phyloP scores from a whole-genome alignment of 2,329 filamentous ascomycete species.

The Colletotrichum tofieldiae region DNA sequence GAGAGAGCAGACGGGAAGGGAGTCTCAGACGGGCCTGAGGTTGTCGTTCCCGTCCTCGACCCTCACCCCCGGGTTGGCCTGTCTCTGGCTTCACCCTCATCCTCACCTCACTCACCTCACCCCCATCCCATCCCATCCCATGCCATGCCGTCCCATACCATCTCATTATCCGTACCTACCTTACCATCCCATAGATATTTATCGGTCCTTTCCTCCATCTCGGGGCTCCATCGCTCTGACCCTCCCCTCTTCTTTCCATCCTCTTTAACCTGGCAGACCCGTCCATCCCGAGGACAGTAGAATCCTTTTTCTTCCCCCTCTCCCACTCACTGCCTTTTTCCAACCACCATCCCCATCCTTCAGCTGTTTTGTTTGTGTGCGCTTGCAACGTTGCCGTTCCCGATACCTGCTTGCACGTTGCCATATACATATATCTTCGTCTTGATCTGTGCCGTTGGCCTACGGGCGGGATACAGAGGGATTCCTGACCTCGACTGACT shows the following conservation, averaged over 20 bases:
- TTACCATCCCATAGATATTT: slow-evolving; percentile 33
- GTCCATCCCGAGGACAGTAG: slow-evolving; percentile 17
- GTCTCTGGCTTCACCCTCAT: not conserved
- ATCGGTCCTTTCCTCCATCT: slow-evolving; percentile 42
- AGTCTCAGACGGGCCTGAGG: slow-evolving; percentile 16
- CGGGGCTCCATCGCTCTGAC: slow-evolving; percentile 35
- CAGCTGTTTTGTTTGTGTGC: slow-evolving; percentile 2
- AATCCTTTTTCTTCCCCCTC: slow-evolving; percentile 18
- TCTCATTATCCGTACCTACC: slow-evolving; percentile 20
- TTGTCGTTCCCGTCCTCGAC: slow-evolving; percentile 10
- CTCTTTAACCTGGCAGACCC: slow-evolving; percentile 34
- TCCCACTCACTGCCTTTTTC: not conserved
- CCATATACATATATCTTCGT: not conserved
- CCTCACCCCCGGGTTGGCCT: slow-evolving; percentile 1
- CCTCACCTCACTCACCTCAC: slow-evolving; percentile 26
- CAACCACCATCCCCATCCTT: not conserved
- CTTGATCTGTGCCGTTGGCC: not conserved
- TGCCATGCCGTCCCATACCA: slow-evolving; percentile 16
- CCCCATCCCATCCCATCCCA: slow-evolving; percentile 17
- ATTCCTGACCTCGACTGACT: slow-evolving; percentile 3
- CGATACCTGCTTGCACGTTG: not conserved
- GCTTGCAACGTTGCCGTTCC: not conserved
- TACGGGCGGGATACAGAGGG: not conserved
- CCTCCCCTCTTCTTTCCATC: slow-evolving; percentile 36
- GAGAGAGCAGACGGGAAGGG: slow-evolving; percentile 1